phyloP scores from a whole-genome alignment of 1,139 yeast genomes.

The Yamadazyma kanchanaburiensis region DNA sequence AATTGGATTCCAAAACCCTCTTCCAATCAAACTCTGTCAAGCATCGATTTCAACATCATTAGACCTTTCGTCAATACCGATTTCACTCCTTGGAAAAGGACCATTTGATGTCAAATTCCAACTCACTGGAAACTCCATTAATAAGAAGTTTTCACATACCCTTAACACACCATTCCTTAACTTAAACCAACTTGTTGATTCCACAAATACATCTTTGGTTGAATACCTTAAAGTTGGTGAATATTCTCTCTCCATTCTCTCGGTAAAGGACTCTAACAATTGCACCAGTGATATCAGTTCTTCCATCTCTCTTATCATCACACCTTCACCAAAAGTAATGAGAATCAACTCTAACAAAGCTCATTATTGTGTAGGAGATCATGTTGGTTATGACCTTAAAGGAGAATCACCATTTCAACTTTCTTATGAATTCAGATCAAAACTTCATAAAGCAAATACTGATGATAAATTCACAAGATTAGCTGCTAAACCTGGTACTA shows the following conservation, averaged over 20 bases:
- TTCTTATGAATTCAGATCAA: slow-evolving; percentile 68
- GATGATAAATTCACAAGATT: slow-evolving; percentile 57
- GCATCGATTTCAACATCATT: slow-evolving; percentile 33
- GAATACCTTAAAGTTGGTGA: slow-evolving; percentile 29
- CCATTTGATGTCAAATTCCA: slow-evolving; percentile 62
- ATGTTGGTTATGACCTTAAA: slow-evolving; percentile 67
- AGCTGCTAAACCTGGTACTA: slow-evolving; percentile 77
- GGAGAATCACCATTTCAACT: slow-evolving; percentile 82
- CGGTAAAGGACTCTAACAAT: slow-evolving; percentile 66
- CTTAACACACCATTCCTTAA: slow-evolving; percentile 7
- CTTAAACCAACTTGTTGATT: slow-evolving; percentile 12
- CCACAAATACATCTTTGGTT: slow-evolving; percentile 6
- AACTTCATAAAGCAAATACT: slow-evolving; percentile 57
- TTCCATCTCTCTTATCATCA: slow-evolving; percentile 49
- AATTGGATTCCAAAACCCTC: slow-evolving; percentile 46
- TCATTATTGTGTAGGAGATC: slow-evolving; percentile 87
- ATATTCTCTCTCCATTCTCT: slow-evolving; percentile 56
- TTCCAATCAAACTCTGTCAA: slow-evolving; percentile 57
- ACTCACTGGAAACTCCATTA: slow-evolving; percentile 18
- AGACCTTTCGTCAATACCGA: slow-evolving; percentile 45
- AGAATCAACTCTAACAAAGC: slow-evolving; percentile 34
- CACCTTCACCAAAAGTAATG: slow-evolving; percentile 71
- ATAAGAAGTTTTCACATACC: slow-evolving; percentile 5
- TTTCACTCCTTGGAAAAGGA: slow-evolving; percentile 53
- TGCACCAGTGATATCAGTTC: slow-evolving; percentile 51